Evolutionary conservation across 2,329 filamentous ascomycete species (phyloP), one percentile per base, ranked within the genome.

Genomic region (Xylariaceae sp.): DNA sequence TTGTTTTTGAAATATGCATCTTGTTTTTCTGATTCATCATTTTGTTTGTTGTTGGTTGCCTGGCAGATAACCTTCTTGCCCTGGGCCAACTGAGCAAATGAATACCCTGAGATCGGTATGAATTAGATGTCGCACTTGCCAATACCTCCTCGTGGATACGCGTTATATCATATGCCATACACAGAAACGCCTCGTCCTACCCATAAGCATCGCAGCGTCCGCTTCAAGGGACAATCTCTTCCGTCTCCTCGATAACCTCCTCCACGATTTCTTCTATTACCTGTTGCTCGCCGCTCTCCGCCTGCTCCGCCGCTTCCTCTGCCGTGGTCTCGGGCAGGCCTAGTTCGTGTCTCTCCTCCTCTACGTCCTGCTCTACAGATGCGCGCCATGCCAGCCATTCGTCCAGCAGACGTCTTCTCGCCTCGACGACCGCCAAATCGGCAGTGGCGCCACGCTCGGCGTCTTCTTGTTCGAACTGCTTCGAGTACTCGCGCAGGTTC

Each of bases 401-500:
- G 51, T 84, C 78, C 54, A 98, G 80, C 59, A 88, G 70, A 55
- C 79, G 73, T 60, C 90, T 81, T 53, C 92, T 80, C 52, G 80
- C 81, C 66, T 97, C 90, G 47, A 98, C 85, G 35, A 98, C 88
- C 24, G 89, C 90, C 57, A 89, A 80, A 69, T 97, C 92, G 55
- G 90, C 92, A 40, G 88, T 90, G 47, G 89, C 90, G 59, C 89
- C 89, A 60, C 90, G 88, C 61, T 94, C 88, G 49, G 84, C 79
- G 66, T 98, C 94, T 62, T 95, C 85, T 68, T 95, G 88, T 54
- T 98, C 92, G 64, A 98, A 98, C 50, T 85, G 74, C 61, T 87
- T 86, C 64, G 83, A 88, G 78, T 96, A 98, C 67, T 97, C 92
- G 53, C 90, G 86, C 39, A 98, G 81, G 68, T 96, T 98, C 79